phyloP scores from a whole-genome alignment of 2,329 filamentous ascomycete genomes.

The Penicillium rolfsii region DNA sequence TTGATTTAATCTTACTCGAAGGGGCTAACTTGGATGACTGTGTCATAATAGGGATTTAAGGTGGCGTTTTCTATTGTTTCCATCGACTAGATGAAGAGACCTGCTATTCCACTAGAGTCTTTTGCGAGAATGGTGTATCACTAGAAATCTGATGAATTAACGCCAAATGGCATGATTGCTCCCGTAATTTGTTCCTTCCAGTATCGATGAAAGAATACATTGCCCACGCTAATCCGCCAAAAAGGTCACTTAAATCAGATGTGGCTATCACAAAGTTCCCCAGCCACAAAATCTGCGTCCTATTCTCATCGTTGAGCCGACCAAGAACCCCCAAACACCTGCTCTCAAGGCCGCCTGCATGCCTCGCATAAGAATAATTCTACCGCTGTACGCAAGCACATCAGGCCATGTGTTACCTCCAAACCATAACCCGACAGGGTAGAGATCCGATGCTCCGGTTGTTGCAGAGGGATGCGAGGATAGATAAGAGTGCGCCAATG shows the following conservation, averaged over 20 bases:
- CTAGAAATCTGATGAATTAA: slow-evolving; percentile 21
- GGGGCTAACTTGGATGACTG: neutral
- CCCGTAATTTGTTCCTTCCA: neutral
- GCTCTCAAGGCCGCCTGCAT: slow-evolving; percentile 44
- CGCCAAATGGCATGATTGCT: neutral
- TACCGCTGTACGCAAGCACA: slow-evolving; percentile 41
- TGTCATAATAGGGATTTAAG: neutral
- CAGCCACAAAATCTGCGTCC: slow-evolving; percentile 47
- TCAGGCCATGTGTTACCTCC: slow-evolving; percentile 39
- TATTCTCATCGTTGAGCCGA: slow-evolving; percentile 43
- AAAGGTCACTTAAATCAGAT: neutral
- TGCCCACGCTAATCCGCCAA: neutral
- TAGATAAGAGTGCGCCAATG: slow-evolving; percentile 44
- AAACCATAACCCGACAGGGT: slow-evolving; percentile 38
- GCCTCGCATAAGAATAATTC: slow-evolving; percentile 42
- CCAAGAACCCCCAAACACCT: slow-evolving; percentile 44
- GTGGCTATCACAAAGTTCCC: slow-evolving; percentile 35
- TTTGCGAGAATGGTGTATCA: slow-evolving; percentile 16
- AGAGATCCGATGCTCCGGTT: slow-evolving; percentile 35
- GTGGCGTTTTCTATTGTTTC: slow-evolving; percentile 3
- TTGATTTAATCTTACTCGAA: neutral
- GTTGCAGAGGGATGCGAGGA: slow-evolving; percentile 32
- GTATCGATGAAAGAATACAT: neutral
- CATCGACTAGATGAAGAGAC: neutral
- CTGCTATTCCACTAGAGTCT: neutral